Base-by-base conservation (phyloP, 75 land plant species). In the Larix kaempferi region DNA sequence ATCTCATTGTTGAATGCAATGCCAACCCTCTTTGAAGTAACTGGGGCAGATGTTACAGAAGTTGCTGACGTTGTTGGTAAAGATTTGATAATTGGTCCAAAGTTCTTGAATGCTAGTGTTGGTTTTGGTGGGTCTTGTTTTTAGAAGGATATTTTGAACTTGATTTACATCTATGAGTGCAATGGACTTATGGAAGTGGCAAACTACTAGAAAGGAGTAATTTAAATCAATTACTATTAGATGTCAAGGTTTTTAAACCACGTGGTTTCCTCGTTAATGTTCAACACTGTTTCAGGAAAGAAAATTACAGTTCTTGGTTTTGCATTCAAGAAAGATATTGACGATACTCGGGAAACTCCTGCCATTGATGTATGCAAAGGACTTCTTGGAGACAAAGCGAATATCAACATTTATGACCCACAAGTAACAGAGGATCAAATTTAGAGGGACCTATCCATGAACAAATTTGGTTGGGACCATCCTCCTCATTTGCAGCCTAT, bases 251-350 rank as follows among this genome's bases (percentile, higher is more conserved):
- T 87, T 61, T 89, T 87, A 66, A 82, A 85, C 77, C 76, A 86
- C 11, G 75, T 90, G 11, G 86, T 90, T 56, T 85, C 92, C 27
- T 90, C 90, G n/a, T n/a, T n/a, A 26, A 90, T 90, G 92, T 86
- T 88, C 81, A 90, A 90, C 80, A 85, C 90, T 13, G 90, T 86
- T 15, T 82, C 89, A 0, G 87, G 83, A 3, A 90, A 90, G 82
- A 90, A 87, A 73, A 81, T 90, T 49, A 89, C 89, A 13, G 29
- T 90, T 13, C 82, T 87, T 0, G 89, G 92, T 2, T 90, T 90
- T 74, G 92, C 92, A 2, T 91, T 91, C 83, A 90, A 90, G 82
- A 83, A 90, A 58, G 92, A 90, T 76, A 90, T 88, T 0, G 88
- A 1, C 1, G 33, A 29, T 29, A 29, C 33, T 29, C 1, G 92